These are phyloP conservation scores for Sicyos baderoa DNA, from an alignment of 306 rosid genomes.

Conservation along the genomic window DNA sequence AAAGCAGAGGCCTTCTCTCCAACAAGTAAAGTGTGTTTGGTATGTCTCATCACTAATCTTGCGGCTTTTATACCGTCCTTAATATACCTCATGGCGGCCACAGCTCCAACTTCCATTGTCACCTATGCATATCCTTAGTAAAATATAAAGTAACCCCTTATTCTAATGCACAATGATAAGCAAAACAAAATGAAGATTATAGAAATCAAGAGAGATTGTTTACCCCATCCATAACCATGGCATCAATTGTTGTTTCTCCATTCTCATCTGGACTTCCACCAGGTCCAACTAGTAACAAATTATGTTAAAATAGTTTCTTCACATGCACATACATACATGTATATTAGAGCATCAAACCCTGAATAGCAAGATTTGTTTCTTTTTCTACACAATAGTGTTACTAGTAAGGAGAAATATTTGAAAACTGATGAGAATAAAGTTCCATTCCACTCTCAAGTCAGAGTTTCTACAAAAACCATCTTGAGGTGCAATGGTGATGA, in stretches of 20 bases:
- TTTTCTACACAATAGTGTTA: not conserved
- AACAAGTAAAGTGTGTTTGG: constrained; percentile 72
- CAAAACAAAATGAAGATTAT: constrained; percentile 6
- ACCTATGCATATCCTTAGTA: constrained; percentile 61
- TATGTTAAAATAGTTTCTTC: not conserved
- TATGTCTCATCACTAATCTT: constrained; percentile 68
- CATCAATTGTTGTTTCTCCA: constrained; percentile 92
- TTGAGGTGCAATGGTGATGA: not conserved
- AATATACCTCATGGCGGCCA: constrained; percentile 84
- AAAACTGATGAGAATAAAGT: not conserved
- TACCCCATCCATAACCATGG: constrained; percentile 93
- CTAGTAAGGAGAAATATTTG: not conserved
- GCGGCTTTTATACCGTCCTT: constrained; percentile 90
- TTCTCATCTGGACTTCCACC: constrained; percentile 98
- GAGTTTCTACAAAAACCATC: not conserved
- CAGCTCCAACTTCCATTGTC: constrained; percentile 98
- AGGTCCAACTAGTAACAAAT: constrained; percentile 61
- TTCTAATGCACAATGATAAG: constrained; percentile 10
- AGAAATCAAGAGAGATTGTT: constrained; percentile 15
- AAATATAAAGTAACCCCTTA: constrained; percentile 32
- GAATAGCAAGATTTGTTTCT: not conserved
- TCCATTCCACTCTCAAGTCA: not conserved
- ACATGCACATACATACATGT: not conserved
- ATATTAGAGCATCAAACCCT: not conserved
- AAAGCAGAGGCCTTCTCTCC: constrained; percentile 85